A percentile compares a stretch with the other conserved stretches of the same genome.
These are phyloP conservation scores for Penicillium sclerotiorum DNA, from an alignment of 2,329 filamentous ascomycete species.

Conservation along the genomic window DNA sequence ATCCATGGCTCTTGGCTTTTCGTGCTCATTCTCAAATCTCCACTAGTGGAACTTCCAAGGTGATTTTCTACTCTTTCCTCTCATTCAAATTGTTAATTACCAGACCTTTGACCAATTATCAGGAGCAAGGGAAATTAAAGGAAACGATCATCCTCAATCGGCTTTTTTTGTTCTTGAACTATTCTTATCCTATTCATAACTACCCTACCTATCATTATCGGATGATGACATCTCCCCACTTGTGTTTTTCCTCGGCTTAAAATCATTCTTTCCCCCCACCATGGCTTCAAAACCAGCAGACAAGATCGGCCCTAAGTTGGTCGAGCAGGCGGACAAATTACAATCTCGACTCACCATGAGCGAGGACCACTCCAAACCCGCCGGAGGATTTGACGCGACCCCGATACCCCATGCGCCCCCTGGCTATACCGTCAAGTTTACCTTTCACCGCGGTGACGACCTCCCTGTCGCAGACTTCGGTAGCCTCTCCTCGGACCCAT, in stretches of 20 bases:
- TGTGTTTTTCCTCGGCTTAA: slow-evolving; percentile 3
- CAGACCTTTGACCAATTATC: too few relatives aligned
- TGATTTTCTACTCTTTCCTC: background rate
- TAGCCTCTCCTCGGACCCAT: slow-evolving; percentile 80
- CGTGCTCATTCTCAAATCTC: background rate
- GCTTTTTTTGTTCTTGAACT: background rate
- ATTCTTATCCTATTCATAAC: background rate
- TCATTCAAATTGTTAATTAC: too few relatives aligned
- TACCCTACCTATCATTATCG: slow-evolving; percentile 2
- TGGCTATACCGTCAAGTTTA: slow-evolving; percentile 84
- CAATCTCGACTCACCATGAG: slow-evolving; percentile 37
- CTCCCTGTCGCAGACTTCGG: slow-evolving; percentile 81
- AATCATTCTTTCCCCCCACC: background rate
- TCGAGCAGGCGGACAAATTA: slow-evolving; percentile 43
- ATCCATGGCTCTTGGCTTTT: slow-evolving; percentile 20
- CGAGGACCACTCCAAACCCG: slow-evolving; percentile 50
- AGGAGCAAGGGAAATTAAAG: background rate
- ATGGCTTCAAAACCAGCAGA: slow-evolving; percentile 12
- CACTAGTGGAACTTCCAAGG: too few relatives aligned
- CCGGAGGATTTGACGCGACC: slow-evolving; percentile 78
- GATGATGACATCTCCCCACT: slow-evolving; percentile 3
- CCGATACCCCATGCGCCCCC: slow-evolving; percentile 73
- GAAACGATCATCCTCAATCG: background rate
- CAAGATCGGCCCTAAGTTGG: slow-evolving; percentile 30
- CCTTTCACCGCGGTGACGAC: slow-evolving; percentile 77